Conservation (phyloP, 495 filamentous ascomycete species). For the Talaromyces ruber region DNA sequence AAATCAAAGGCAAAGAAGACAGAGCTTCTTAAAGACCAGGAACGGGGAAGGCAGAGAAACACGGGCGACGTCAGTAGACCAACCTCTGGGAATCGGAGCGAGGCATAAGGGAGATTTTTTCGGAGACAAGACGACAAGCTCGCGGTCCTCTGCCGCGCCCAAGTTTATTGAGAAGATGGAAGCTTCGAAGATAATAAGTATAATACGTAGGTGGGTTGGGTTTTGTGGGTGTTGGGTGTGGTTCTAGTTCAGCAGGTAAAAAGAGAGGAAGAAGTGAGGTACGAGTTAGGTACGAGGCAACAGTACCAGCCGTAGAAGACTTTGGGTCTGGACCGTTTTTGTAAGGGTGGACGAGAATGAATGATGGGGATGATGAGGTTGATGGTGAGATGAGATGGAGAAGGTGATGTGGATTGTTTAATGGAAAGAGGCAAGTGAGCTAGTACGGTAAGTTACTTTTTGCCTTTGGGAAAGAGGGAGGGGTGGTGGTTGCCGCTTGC, state of each 20-base stretch:
- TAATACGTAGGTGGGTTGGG: background rate
- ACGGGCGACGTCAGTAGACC: constrained; percentile 4
- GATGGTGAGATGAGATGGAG: constrained; percentile 1
- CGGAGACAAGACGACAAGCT: background rate
- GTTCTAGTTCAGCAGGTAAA: background rate
- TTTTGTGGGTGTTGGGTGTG: background rate
- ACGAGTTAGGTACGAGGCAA: constrained; percentile 1
- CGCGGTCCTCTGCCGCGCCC: constrained; percentile 1
- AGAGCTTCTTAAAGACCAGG: background rate
- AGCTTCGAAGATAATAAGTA: background rate
- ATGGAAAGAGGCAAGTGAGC: background rate
- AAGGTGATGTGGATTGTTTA: background rate
- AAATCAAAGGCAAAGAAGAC: background rate
- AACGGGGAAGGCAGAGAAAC: constrained; percentile 5
- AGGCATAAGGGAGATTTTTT: constrained; percentile 4
- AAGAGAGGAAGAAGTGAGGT: background rate
- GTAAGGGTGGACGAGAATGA: background rate
- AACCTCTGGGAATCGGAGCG: constrained; percentile 10
- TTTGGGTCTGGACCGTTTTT: constrained; percentile 4
- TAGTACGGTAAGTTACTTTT: background rate
- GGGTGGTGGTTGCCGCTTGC: constrained; percentile 1
- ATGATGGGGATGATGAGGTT: background rate
- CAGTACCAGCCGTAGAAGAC: background rate
- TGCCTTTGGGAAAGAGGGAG: background rate
- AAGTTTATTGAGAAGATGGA: background rate